A percentile compares a stretch with the other conserved stretches of the same genome.
phyloP scores from a whole-genome alignment of 148 eudicot species.

The Camellia granthamiana region DNA sequence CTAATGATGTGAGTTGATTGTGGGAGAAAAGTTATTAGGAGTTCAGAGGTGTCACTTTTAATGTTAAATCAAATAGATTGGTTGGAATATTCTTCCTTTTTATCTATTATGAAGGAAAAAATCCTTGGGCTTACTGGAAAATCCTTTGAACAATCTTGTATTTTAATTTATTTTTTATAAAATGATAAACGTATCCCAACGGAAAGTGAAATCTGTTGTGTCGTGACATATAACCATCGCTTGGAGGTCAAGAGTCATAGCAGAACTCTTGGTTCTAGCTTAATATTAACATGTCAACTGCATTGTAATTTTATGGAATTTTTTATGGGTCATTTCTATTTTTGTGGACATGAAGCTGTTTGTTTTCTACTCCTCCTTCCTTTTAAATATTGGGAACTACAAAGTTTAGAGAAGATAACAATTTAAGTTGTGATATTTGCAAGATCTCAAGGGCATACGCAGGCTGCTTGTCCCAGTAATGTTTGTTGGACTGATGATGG shows the following conservation, averaged over 20 bases:
- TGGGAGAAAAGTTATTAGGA: not conserved
- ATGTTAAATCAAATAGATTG: constrained; percentile 6
- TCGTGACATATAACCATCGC: not conserved
- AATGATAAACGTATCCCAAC: not conserved
- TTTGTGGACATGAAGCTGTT: not conserved
- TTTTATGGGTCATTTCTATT: not conserved
- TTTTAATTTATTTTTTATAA: no score
- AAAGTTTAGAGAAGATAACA: not conserved
- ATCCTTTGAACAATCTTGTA: not conserved
- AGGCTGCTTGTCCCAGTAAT: constrained; percentile 65
- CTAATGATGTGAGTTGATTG: not conserved
- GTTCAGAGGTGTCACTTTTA: constrained; percentile 7
- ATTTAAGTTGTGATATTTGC: constrained; percentile 20
- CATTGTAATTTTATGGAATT: not conserved
- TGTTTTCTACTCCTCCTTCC: not conserved
- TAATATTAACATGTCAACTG: not conserved
- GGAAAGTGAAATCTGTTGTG: not conserved
- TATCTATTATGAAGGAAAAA: not conserved
- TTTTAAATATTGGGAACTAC: not conserved
- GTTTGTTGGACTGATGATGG: constrained; percentile 69
- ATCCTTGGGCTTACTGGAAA: not conserved
- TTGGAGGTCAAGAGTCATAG: not conserved
- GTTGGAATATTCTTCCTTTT: constrained; percentile 4
- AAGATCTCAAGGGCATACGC: constrained; percentile 41
- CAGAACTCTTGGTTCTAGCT: not conserved